phyloP scores from a whole-genome alignment of 257 asterid species.

The Solanum sejunctum region DNA sequence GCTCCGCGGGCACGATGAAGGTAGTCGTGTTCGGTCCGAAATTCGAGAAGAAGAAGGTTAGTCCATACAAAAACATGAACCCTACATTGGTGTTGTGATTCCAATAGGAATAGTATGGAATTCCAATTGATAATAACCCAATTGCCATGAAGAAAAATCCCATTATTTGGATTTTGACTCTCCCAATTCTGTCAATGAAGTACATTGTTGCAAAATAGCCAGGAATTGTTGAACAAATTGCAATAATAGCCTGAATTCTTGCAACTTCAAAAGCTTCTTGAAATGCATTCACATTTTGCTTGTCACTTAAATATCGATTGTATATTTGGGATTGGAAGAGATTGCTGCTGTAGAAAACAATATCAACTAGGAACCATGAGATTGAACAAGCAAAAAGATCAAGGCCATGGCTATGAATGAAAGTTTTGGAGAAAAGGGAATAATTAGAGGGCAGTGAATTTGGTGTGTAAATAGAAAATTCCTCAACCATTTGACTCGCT shows the following conservation, averaged over 20 bases:
- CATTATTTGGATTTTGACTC: conserved; percentile 34
- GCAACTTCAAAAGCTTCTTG: conserved; percentile 33
- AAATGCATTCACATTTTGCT: conserved; percentile 6
- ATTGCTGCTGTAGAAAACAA: conserved; percentile 44
- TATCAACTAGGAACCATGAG: conserved; percentile 37
- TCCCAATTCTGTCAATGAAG: conserved; percentile 42
- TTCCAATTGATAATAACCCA: conserved; percentile 24
- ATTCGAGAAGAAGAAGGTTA: conserved; percentile 40
- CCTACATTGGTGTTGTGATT: not conserved
- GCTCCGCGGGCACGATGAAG: conserved; percentile 45
- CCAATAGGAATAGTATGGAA: conserved; percentile 27
- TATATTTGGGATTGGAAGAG: conserved; percentile 34
- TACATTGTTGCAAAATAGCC: conserved; percentile 44
- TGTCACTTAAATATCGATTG: not conserved
- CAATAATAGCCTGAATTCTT: conserved; percentile 33
- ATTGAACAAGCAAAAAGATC: conserved; percentile 37
- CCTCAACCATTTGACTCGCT: conserved; percentile 18
- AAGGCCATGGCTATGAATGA: conserved; percentile 37
- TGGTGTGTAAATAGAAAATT: not conserved
- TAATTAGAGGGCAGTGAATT: conserved; percentile 4
- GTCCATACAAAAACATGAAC: conserved; percentile 31
- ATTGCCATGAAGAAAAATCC: conserved; percentile 49
- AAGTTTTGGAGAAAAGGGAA: conserved; percentile 25
- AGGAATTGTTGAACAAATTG: conserved; percentile 44
- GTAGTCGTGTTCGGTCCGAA: conserved; percentile 58